Base-by-base conservation (phyloP, 176 grass and related monocot species). In the Avena atlantica region DNA sequence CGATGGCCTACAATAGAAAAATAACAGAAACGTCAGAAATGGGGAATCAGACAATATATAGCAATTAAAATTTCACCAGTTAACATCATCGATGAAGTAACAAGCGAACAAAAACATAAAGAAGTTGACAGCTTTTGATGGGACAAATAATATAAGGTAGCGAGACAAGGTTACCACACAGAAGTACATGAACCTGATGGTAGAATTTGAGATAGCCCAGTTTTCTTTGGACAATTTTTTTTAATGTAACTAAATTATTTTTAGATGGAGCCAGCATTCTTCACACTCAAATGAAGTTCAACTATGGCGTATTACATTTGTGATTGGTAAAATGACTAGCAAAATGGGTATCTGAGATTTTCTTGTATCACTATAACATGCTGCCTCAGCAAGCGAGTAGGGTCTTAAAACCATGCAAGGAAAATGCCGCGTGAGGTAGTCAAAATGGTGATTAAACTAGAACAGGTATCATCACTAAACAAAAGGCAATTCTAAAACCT, bases 1-100 rank as follows among this genome's bases (percentile, higher is more conserved):
- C 94, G 58, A 94, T 81, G 9, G 68, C 94, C 94, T 97, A 75
- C 20, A 83, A 87, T 52, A 47, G 44, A n/a, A 83, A 79, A 87
- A 62, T 0, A 62, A 88, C 19, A 48, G 17, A 29, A 23, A 78
- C 9, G 12, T 79, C 71, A 93, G 27, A 9, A 23, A 14, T 24
- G 34, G 21, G 9, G 3, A 82, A 50, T 52, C 67, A 66, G 66
- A 72, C 20, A 74, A 51, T 24, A 83, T 27, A 82, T 13, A 57
- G 78, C n/a, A 67, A 36, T 61, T 31, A 70, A 73, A 57, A 4
- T 1, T 55, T 52, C 47, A 52, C 27, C 42, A 61, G 78, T 64
- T 63, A 61, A 25, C 73, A 78, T 21, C 51, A 56, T 16, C 8
- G 1, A 27, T 13, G 0, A 57, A 66, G 34, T 55, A 64, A 11